Conservation (phyloP, 2,329 filamentous ascomycete genomes). For the Plenodomus tracheiphilus region DNA sequence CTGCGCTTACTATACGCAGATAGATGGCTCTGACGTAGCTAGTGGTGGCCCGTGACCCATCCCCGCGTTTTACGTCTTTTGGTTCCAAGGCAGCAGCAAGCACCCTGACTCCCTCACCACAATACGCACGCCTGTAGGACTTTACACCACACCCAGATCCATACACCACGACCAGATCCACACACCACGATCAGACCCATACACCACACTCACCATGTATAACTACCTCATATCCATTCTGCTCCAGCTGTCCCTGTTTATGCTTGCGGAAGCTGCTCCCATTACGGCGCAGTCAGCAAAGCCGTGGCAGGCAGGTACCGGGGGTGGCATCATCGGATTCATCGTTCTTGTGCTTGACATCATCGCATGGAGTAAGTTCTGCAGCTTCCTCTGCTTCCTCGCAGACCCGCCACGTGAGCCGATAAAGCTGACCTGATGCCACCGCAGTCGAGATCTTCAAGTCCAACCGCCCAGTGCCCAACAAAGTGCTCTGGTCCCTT, state of each 20-base stretch:
- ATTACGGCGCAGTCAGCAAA: conserved; percentile 45
- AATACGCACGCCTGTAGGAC: background rate
- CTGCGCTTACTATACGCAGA: no score
- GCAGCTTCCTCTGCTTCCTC: background rate
- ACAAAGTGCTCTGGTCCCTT: conserved; percentile 66
- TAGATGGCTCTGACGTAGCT: background rate
- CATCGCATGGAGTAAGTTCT: conserved; percentile 62
- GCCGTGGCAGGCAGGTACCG: conserved; percentile 63
- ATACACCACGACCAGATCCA: no score
- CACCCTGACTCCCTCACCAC: background rate
- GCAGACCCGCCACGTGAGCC: background rate
- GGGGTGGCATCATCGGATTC: conserved; percentile 64
- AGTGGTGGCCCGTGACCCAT: background rate
- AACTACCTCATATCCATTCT: conserved; percentile 48
- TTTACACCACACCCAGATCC: background rate
- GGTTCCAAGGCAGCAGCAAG: background rate
- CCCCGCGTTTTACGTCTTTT: background rate
- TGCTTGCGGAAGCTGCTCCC: conserved; percentile 56
- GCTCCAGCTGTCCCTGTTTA: conserved; percentile 57
- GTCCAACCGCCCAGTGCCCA: conserved; percentile 60
- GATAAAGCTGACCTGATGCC: conserved; percentile 18
- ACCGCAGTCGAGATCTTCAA: conserved; percentile 64
- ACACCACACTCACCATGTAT: conserved; percentile 27
- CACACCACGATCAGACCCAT: background rate
- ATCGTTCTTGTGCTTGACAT: conserved; percentile 65